A percentile compares a stretch with the other conserved stretches of the same genome.
These are phyloP conservation scores for Colletotrichum higginsianum DNA, from an alignment of 2,329 filamentous ascomycete species.

Conservation along the genomic window DNA sequence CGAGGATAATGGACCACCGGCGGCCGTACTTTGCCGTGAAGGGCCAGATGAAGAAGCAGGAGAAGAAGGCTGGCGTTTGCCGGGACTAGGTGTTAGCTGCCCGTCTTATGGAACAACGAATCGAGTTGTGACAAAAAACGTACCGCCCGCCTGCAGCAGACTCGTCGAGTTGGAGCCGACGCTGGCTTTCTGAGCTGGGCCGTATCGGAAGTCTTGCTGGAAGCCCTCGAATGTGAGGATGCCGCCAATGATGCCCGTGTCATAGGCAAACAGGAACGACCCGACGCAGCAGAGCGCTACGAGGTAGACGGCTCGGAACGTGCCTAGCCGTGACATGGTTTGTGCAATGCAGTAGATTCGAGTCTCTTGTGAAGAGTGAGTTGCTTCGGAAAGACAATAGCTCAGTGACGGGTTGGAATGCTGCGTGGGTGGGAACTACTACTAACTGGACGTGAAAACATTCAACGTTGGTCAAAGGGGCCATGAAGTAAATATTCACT, in stretches of 20 bases:
- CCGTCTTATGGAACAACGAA: no score
- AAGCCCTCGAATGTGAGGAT: conserved; percentile 57
- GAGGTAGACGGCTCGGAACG: conserved; percentile 55
- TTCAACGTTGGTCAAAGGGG: no score
- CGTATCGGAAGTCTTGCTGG: conserved; percentile 55
- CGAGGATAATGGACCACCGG: conserved; percentile 56
- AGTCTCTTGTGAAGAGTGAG: no score
- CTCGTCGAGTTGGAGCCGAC: conserved; percentile 58
- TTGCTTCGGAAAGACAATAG: no score
- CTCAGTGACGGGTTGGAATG: no score
- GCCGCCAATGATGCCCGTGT: conserved; percentile 60
- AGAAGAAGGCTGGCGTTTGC: conserved; percentile 54
- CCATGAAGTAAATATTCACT: no score
- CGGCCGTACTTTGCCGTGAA: conserved; percentile 59
- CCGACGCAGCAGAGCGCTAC: conserved; percentile 56
- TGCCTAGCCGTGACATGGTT: conserved; percentile 48
- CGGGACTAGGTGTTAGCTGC: background rate
- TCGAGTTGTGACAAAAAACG: conserved; percentile 2
- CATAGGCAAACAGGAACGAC: conserved; percentile 59
- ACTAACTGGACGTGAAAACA: no score
- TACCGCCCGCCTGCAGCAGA: conserved; percentile 59
- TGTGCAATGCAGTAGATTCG: background rate
- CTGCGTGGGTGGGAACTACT: no score
- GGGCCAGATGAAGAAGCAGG: conserved; percentile 60
- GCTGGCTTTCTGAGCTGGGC: conserved; percentile 48